Evolutionary conservation across 202 grass and related monocot genomes (phyloP), one percentile per base, ranked within the genome.

Genomic region (Digitaria exilis): DNA sequence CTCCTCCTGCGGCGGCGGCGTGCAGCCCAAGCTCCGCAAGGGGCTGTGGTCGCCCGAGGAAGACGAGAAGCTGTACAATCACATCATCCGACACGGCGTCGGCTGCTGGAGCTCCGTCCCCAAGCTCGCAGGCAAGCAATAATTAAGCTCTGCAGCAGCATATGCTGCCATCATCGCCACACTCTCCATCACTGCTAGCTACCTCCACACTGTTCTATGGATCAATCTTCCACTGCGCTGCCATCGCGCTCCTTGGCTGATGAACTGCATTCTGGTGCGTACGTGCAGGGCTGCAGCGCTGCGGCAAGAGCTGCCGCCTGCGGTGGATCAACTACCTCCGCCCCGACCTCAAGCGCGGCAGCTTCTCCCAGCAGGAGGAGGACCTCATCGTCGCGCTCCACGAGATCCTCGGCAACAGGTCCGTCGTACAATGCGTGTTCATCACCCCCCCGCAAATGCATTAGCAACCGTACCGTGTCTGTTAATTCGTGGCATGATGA

Each of bases 321-420:
- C 91, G 94, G 30, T 97, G 94, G 94, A 92, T 97, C 74, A 97
- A 97, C 76, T 97, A 97, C 83, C 76, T 97, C 48, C 86, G 92
- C 50, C 94, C 94, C 0, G 94, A 94, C 75, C 88, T 97, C 50
- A 97, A 97, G 85, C 87, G 95, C 70, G 95, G 95, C 65, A 84
- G 88, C 85, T 97, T 97, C 84, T 97, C 95, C 35, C 86, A 84
- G 79, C 81, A 94, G 64, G 95, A 97, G 80, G 95, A 97, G 86
- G 88, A 92, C 41, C 84, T 86, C 71, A 97, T 97, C 81, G 17
- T 97, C 41, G 85, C 77, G 46, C 84, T 94, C 4, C 95, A 97
- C 84, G 78, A 87, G 69, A 82, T 97, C 46, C 73, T 97, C 2
- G 92, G 95, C 8, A 97, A 97, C 81, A 94, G 91, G 94, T 97